Evolutionary conservation across 768 basidiomycete genomes (phyloP), one percentile per base, ranked within the genome.

Genomic region (Aureoboletus auriporus): DNA sequence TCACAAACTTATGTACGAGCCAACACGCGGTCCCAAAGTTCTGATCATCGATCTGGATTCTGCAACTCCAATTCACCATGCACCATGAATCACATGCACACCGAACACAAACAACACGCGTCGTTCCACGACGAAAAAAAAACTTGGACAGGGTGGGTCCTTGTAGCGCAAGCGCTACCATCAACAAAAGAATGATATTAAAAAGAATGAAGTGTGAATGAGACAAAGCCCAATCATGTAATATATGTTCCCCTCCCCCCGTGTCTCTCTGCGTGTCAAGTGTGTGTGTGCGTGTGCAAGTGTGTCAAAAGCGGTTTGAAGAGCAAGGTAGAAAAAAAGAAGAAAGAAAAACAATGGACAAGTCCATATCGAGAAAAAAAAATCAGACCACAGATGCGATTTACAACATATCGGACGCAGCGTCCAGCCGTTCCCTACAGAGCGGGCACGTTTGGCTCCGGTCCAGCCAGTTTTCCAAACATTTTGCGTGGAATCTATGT

Each of bases 371-470:
- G 38, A 50, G 14, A 13, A 6, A 20, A 35, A 23, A 39, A 26
- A 34, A 13, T 8, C 36, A 28, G 31, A 41, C n/a, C 33, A 43
- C 23, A 17, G n/a, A 34, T 31, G 20, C 36, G 28, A 37, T 42
- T 17, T 7, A 12, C 5, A 7, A 29, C 14, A 6, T 14, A 20
- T 14, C 58, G 45, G 62, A 47, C 61, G 55, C 62, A 55, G 4
- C 57, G 51, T 56, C 62, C 56, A 82, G 61, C 29, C 69, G 62
- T 47, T 74, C 67, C 60, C 84, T 73, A 59, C 86, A 89, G 44
- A 86, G 64, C 36, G 84, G 84, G 67, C 85, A 87, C 48, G 80
- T 78, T 55, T 66, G 72, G 56, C 74, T 81, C 62, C 73, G 71
- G 56, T 68, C 74, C 59, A 85, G 71, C 85, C 85, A 87, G 51